Percentiles rank a stretch among this genome's conserved stretches.
Evolutionary conservation across 768 basidiomycete species (phyloP).

Genomic region (Podaxis pistillaris): DNA sequence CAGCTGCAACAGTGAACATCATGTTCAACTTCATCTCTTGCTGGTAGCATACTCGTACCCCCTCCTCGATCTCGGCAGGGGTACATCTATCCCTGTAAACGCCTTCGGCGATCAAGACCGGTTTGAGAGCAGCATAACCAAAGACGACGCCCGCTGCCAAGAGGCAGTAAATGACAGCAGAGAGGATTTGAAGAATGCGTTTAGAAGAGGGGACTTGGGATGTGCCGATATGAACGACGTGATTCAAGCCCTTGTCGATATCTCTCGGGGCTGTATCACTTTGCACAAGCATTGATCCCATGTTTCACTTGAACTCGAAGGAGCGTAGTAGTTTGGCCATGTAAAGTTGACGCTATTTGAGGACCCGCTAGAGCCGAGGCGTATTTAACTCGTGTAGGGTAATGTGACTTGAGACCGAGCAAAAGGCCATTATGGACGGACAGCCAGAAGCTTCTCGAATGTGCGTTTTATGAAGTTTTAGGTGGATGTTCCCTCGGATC

Average conservation of each 20-base stretch:
- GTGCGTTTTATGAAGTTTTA: not conserved
- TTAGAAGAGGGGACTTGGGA: not conserved
- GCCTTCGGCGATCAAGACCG: conserved; percentile 2
- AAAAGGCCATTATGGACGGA: not conserved
- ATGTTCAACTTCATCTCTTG: conserved; percentile 7
- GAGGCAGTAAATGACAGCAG: not conserved
- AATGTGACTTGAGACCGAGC: not conserved
- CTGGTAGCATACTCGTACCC: conserved; percentile 1
- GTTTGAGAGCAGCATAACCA: conserved; percentile 9
- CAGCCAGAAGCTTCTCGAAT: not conserved
- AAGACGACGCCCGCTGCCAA: conserved; percentile 6
- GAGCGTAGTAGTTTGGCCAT: not conserved
- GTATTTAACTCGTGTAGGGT: not conserved
- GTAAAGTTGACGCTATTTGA: not conserved
- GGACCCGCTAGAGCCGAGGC: not conserved
- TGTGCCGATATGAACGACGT: not conserved
- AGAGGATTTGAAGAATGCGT: not conserved
- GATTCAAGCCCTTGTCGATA: not conserved
- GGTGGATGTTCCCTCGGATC: not conserved
- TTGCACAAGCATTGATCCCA: not conserved
- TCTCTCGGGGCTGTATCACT: not conserved
- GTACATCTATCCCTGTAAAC: conserved; percentile 4
- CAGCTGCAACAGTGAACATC: conserved; percentile 8
- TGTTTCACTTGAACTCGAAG: not conserved
- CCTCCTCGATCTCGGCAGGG: conserved; percentile 4